Base-by-base conservation (phyloP, 2,329 filamentous ascomycete species). In the Lasiodiplodia hormozganensis region DNA sequence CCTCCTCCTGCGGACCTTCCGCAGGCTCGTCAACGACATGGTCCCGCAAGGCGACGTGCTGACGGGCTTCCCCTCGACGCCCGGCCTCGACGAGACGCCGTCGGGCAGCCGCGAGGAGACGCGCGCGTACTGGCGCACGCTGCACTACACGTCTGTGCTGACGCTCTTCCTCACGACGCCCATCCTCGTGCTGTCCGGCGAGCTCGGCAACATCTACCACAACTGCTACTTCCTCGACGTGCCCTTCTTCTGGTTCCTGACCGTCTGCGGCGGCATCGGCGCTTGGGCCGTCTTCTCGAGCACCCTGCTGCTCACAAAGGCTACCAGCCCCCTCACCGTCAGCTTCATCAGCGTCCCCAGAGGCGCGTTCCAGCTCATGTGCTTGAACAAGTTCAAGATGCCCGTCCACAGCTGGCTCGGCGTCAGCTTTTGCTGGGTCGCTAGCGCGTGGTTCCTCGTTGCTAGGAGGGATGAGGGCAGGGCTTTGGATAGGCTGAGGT, bases 161-260 rank as follows among this genome's bases (percentile, higher is more conserved):
- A 83, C 84, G 3, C 80, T 87, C 52, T 70, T 84, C 36, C 74
- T 86, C 2, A 80, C 86, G 51, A 78, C 82, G 1, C 85, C 85
- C 1, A 79, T 86, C 53, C 80, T 85, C 23, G 73, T 86, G 31
- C 70, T 87, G 21, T 84, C 82, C 2, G 85, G 85, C 38, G 85
- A 86, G 65, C 71, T 85, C 2, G 73, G 75, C 5, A 79, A 83
- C 67, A 85, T 87, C 40, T 78, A 78, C 65, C 81, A 82, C 21
- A 86, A 86, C 69, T 85, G 85, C 67, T 85, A 86, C 66, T 84
- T 86, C 74, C 79, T 87, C 12, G 85, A 87, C 68, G 83, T 86
- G 0, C 84, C 84, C 2, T 87, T 84, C 74, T 86, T 86, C 76
- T 87, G 85, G 85, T 76, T 86, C 52, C 83, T 86, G 80, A 82